Evolutionary conservation across 805 yeast species (phyloP).

Genomic region (Pichia californica): DNA sequence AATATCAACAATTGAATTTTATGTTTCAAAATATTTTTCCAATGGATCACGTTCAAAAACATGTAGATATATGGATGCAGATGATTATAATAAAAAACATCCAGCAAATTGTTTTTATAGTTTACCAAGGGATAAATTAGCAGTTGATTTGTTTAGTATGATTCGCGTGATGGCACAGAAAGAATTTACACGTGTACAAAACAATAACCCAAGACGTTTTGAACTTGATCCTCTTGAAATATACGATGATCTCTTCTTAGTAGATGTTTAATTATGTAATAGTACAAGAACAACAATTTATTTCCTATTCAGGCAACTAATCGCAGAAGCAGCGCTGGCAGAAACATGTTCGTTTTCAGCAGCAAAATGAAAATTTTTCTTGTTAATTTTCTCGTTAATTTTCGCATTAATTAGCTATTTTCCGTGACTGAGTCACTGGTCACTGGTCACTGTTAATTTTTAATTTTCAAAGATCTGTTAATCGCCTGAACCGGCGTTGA

Average conservation of each 20-base stretch:
- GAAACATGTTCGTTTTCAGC: too few relatives aligned
- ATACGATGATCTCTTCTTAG: neutral
- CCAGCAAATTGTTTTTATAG: conserved; percentile 21
- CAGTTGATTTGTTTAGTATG: conserved; percentile 22
- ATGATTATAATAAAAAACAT: conserved; percentile 18
- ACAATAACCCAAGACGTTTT: conserved; percentile 3
- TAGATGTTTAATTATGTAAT: too few relatives aligned
- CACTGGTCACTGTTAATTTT: too few relatives aligned
- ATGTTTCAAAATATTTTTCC: conserved; percentile 21
- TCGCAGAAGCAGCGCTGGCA: too few relatives aligned
- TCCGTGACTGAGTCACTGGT: too few relatives aligned
- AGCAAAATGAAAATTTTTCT: too few relatives aligned
- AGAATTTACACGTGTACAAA: neutral
- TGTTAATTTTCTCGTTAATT: too few relatives aligned
- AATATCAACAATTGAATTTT: conserved; percentile 19
- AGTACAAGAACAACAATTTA: too few relatives aligned
- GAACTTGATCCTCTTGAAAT: conserved; percentile 6
- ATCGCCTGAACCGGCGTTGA: too few relatives aligned
- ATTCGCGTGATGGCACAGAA: conserved; percentile 25
- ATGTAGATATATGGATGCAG: conserved; percentile 15
- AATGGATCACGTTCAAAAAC: conserved; percentile 21
- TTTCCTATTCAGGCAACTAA: too few relatives aligned
- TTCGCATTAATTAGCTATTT: too few relatives aligned
- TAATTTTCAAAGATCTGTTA: too few relatives aligned
- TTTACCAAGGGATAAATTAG: conserved; percentile 10